Evolutionary conservation across 2,329 filamentous ascomycete genomes (phyloP).

Genomic region (Hypoxylon sp.): DNA sequence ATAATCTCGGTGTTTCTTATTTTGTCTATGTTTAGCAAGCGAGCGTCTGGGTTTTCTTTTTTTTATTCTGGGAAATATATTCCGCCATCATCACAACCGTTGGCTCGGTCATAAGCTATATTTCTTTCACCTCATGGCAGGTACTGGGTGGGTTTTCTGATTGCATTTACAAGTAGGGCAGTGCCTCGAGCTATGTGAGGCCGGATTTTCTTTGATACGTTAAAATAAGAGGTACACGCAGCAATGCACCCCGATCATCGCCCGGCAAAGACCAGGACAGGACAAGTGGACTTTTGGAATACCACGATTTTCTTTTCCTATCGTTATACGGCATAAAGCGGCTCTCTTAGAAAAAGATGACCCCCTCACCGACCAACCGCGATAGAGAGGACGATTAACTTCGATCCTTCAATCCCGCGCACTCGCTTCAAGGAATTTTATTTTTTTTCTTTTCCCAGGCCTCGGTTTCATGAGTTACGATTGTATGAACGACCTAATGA

Average conservation of each 20-base stretch:
- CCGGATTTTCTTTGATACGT: slow-evolving; percentile 55
- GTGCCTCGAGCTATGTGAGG: slow-evolving; percentile 63
- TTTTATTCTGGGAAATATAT: slow-evolving; percentile 45
- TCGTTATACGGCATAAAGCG: slow-evolving; percentile 59
- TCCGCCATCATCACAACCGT: slow-evolving; percentile 60
- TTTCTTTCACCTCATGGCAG: slow-evolving; percentile 66
- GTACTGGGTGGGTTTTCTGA: slow-evolving; percentile 66
- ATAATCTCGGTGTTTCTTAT: slow-evolving; percentile 51
- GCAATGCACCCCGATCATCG: slow-evolving; percentile 69
- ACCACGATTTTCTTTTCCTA: slow-evolving; percentile 54
- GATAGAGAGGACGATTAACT: slow-evolving; percentile 45
- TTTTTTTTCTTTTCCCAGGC: slow-evolving; percentile 55
- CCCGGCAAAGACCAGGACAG: slow-evolving; percentile 66
- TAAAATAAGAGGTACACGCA: slow-evolving; percentile 73
- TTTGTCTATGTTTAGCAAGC: slow-evolving; percentile 57
- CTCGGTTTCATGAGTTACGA: slow-evolving; percentile 62
- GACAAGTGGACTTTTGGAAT: slow-evolving; percentile 60
- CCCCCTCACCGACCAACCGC: slow-evolving; percentile 55
- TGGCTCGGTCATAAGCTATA: slow-evolving; percentile 63
- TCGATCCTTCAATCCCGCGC: slow-evolving; percentile 48
- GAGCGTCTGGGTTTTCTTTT: slow-evolving; percentile 58
- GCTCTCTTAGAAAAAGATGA: slow-evolving; percentile 58
- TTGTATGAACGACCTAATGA: slow-evolving; percentile 57
- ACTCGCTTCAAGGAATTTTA: slow-evolving; percentile 58
- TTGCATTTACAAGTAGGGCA: slow-evolving; percentile 69